These are phyloP conservation scores for Fusarium falciforme DNA, from an alignment of 2,329 filamentous ascomycete species.

Conservation along the genomic window DNA sequence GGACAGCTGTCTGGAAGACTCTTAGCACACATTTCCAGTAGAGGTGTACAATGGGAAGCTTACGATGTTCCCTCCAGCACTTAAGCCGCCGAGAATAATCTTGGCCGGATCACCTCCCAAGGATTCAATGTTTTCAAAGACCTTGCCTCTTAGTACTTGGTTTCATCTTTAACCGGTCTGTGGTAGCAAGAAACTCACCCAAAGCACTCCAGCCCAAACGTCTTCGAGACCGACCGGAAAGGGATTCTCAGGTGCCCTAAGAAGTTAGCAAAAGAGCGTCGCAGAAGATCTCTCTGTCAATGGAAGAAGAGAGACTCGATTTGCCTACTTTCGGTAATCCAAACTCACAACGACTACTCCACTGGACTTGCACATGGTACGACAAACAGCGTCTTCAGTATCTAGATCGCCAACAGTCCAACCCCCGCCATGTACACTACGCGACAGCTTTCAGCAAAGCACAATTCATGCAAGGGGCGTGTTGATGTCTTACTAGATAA, in stretches of 20 bases:
- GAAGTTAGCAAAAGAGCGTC: not conserved
- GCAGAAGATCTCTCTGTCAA: not conserved
- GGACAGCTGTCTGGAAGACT: not conserved
- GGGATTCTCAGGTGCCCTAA: not conserved
- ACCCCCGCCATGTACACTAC: not conserved
- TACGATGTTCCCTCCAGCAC: not conserved
- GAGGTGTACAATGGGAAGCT: not conserved
- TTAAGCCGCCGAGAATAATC: not conserved
- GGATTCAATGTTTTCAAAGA: not conserved
- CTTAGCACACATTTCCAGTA: not conserved
- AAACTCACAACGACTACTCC: not conserved
- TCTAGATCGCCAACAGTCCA: not conserved
- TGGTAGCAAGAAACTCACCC: not conserved
- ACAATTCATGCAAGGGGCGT: fast-evolving
- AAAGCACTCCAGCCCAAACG: not conserved
- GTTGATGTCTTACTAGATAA: not conserved
- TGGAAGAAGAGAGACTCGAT: not conserved
- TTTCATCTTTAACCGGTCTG: not conserved
- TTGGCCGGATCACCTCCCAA: not conserved
- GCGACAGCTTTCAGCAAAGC: not conserved
- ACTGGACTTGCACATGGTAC: not conserved
- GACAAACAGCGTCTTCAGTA: not conserved
- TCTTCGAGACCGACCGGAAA: not conserved
- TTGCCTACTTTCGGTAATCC: not conserved
- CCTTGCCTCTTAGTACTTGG: not conserved